Base-by-base conservation (phyloP, 306 rosid species). In the Prunus fruticosa region DNA sequence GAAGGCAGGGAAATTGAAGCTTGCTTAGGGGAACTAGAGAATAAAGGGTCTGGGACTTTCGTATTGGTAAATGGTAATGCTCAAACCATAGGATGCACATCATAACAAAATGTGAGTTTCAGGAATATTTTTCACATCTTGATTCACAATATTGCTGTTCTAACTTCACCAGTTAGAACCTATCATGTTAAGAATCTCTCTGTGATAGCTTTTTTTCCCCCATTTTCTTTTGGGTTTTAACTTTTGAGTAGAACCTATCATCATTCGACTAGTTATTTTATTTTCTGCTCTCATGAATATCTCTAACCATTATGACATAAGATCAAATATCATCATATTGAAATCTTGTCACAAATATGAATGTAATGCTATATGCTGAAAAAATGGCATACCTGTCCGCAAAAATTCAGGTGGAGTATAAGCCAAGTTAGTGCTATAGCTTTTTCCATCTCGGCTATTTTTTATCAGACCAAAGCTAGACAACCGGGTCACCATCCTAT, bases 401-500 rank as follows among this genome's bases (percentile, higher is more conserved):
- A 93, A 84, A 83, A 93, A 93, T 69, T 93, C 98, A 1, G 98
- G 98, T 41, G 98, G 97, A 66, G 96, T 91, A 71, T 93, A 93
- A 47, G 97, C 97, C 72, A 93, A 83, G 70, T 93, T 93, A 75
- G 98, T 93, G 45, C 98, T 89, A 76, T 91, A 91, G 92, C 97
- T 93, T 84, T 93, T 91, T 65, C 98, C 97, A 76, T 91, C 98
- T 66, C 91, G 90, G 60, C 98, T 93, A 79, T 93, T 93, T 81
- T 93, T 91, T 87, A 93, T 93, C 32, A 93, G 91, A 69, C 98
- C 98, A 56, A 93, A 93, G 88, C 97, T 91, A 25, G 93, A 93
- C 72, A 93, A 80, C 19, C 91, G 96, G 96, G 82, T 93, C 97
- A 67, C 98, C 97, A 70, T 91, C 98, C 98, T 93, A 86, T 20